Conservation (phyloP, 2,329 filamentous ascomycete species). For the Penicillium hesseltinei region DNA sequence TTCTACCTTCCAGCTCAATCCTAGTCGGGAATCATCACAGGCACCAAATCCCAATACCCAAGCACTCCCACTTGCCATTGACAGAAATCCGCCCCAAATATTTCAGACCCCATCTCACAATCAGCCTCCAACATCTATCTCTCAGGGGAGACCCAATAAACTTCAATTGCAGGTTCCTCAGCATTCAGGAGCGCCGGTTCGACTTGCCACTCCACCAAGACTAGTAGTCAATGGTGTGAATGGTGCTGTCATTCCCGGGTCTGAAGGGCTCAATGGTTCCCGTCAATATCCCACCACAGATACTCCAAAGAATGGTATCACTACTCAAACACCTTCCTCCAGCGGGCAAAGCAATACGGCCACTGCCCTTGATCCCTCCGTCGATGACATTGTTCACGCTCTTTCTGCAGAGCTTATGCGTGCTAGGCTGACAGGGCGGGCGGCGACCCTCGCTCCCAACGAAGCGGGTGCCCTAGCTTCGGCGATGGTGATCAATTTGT, state of each 20-base stretch:
- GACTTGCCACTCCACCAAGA: conserved; percentile 45
- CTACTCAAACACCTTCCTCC: not conserved
- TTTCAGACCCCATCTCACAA: conserved; percentile 22
- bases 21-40: conserved; percentile 50
- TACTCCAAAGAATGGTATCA: not conserved
- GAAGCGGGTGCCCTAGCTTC: conserved; percentile 36
- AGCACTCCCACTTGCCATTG: conserved; percentile 42
- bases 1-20: conserved; percentile 66
- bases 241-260: conserved; percentile 10
- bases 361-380: conserved; percentile 18
- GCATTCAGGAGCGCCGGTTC: conserved; percentile 40
- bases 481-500: conserved; percentile 33
- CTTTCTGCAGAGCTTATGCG: conserved; percentile 35
- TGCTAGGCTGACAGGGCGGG: conserved; percentile 30
- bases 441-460: conserved; percentile 26
- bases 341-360: conserved; percentile 9
- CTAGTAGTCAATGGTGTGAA: conserved; percentile 41
- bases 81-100: conserved; percentile 35
- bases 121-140: conserved; percentile 28
- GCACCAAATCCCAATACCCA: conserved; percentile 40
- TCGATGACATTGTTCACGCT: conserved; percentile 33
- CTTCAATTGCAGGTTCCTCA: conserved; percentile 46
- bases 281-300: not conserved
- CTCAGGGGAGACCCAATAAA: conserved; percentile 35
- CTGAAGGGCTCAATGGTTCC: not conserved